A percentile compares a stretch with the other conserved stretches of the same genome.
phyloP scores from a whole-genome alignment of 1,284 basidiomycete species.

The Irpex lacteus region DNA sequence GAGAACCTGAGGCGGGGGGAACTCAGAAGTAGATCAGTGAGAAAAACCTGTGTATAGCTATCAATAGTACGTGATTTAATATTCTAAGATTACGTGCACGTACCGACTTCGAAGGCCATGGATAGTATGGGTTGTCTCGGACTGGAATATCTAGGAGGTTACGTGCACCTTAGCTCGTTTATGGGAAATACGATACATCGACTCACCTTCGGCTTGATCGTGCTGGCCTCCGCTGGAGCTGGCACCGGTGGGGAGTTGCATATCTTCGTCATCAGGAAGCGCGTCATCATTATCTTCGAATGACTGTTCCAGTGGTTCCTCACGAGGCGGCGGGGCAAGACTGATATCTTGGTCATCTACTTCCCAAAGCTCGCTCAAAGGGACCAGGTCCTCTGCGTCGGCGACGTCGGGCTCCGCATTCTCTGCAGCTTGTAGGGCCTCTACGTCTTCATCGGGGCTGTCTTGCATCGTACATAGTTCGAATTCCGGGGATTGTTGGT shows the following conservation, averaged over 20 bases:
- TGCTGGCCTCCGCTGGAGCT: no score
- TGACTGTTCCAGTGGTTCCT: no score
- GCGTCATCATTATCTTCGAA: no score
- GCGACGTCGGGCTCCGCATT: background rate
- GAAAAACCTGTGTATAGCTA: background rate
- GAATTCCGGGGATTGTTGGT: no score
- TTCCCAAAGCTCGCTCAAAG: background rate
- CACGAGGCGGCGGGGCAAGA: background rate
- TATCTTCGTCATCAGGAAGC: no score
- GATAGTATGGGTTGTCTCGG: background rate
- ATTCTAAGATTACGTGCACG: background rate
- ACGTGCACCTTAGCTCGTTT: no score
- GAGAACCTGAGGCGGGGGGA: conserved; percentile 5
- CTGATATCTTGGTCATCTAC: background rate
- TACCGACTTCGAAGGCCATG: conserved; percentile 3
- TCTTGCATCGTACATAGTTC: no score
- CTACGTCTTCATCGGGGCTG: background rate
- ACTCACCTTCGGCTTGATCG: no score
- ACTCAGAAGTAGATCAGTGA: conserved; percentile 1
- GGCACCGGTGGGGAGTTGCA: no score
- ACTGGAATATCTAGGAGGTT: background rate
- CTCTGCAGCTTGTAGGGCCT: background rate
- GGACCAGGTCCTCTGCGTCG: background rate
- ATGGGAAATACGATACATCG: no score
- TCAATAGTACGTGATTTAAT: background rate